Evolutionary conservation across 1,284 basidiomycete species (phyloP), one percentile per base, ranked within the genome.

Genomic region (Cryptococcus sp.): DNA sequence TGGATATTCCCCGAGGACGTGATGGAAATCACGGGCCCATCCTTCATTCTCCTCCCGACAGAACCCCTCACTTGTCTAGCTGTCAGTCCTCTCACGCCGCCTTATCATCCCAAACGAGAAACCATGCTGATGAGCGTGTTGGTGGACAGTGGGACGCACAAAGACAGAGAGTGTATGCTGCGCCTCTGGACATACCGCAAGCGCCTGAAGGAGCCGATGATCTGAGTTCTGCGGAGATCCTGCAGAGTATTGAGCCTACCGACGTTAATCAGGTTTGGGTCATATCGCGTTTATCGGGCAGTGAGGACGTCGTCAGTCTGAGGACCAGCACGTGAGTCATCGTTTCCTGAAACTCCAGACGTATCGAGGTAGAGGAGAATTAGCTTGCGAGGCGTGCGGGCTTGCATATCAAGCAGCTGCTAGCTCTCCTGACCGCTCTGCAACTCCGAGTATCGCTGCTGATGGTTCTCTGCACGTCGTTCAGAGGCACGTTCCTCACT

Each of bases 251-350:
- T 38, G 79, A 76, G 65, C 82, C 82, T 15, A 70, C 67, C 1
- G 80, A 81, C 40, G 75, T 83, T 13, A 76, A 81, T 61, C 79
- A 80, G 48, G 81, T 83, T 10, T 82, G 81, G 80, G 81, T 82
- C 19, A 72, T 80, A 49, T 79, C 80, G 0, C 67, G 81, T 25
- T 65, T 82, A n/a, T 77, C 78, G 11, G 81, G 81, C n/a, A 78
- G 78, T 61, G 75, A 79, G 50, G 78, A 76, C 50, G 74, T 79
- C 19, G 66, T 82, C 50, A 81, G 78, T 27, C 63, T 82, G 27
- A 62, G 81, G 22, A 77, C 69, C 7, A 74, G 75, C 63, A 67
- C 66, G 77, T 78, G 47, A 58, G 74, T 72, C 7, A 3, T 35
- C 13, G 5, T 47, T 30, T 23, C 22, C 38, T 25, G 25, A 25